Evolutionary conservation across 768 basidiomycete species (phyloP).

Genomic region (Pleurotus pulmonarius): DNA sequence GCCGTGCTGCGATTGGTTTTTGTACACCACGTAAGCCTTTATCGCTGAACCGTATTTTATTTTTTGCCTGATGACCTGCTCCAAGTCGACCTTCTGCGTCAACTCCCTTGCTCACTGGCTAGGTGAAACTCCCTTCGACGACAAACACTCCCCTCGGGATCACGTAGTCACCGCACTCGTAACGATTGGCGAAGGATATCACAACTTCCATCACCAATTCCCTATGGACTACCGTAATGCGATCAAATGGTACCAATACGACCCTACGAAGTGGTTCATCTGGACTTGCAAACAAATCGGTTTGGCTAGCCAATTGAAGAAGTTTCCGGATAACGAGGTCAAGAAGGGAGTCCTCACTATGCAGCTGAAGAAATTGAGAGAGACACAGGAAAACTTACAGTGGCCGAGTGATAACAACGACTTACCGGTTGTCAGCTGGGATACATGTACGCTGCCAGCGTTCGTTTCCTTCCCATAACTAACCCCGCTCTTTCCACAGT

Average conservation of each 20-base stretch:
- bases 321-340: slow-evolving; percentile 56
- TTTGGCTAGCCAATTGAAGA: slow-evolving; percentile 69
- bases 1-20: slow-evolving; percentile 59
- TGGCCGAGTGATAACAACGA: slow-evolving; percentile 81
- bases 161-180: slow-evolving; percentile 86
- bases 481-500: slow-evolving; percentile 35
- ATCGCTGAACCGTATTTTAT: slow-evolving; percentile 20
- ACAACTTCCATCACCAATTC: slow-evolving; percentile 97
- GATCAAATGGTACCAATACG: slow-evolving; percentile 92
- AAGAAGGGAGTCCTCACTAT: slow-evolving; percentile 93
- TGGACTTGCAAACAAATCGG: slow-evolving; percentile 55
- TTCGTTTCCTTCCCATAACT: not conserved
- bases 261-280: slow-evolving; percentile 94
- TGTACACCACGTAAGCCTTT: slow-evolving; percentile 59
- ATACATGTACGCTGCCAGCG: slow-evolving; percentile 54
- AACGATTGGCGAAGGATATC: slow-evolving; percentile 95
- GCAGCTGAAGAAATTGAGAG: slow-evolving; percentile 84
- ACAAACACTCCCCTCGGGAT: slow-evolving; percentile 84
- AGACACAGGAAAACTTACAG: slow-evolving; percentile 66
- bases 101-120: slow-evolving; percentile 98
- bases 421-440: slow-evolving; percentile 83
- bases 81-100: slow-evolving; percentile 92
- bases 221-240: slow-evolving; percentile 98
- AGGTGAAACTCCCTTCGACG: slow-evolving; percentile 78
- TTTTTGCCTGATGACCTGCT: slow-evolving; percentile 58